Evolutionary conservation across 805 yeast genomes (phyloP).

Genomic region (Maudiozyma bulderi): DNA sequence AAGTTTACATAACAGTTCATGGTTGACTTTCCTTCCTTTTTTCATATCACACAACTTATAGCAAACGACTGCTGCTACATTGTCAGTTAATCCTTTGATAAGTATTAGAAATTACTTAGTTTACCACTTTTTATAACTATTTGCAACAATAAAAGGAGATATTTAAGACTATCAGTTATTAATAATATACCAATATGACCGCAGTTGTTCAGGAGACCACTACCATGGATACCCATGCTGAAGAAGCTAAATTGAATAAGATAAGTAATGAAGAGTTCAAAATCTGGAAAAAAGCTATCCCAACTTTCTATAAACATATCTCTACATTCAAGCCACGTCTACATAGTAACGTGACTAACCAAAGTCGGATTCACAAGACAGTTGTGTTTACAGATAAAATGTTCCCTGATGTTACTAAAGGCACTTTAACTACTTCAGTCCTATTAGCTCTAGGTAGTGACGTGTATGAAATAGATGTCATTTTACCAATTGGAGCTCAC

Average conservation of each 20-base stretch:
- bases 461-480: slow-evolving; percentile 20
- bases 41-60: no score
- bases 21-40: no score
- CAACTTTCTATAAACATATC: slow-evolving; percentile 48
- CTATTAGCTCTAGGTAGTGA: slow-evolving; percentile 22
- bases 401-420: slow-evolving; percentile 21
- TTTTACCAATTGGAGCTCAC: slow-evolving; percentile 23
- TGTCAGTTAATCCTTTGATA: no score
- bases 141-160: no score
- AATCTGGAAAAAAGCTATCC: slow-evolving; percentile 78
- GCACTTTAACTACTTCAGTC: slow-evolving; percentile 18
- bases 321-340: slow-evolving; percentile 31
- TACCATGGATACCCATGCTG: neutral
- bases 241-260: slow-evolving; percentile 28
- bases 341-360: slow-evolving; percentile 17
- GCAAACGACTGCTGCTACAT: no score
- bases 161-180: no score
- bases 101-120: no score
- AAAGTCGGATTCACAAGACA: slow-evolving; percentile 13
- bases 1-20: no score
- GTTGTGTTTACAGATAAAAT: slow-evolving; percentile 18
- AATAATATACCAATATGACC: neutral
- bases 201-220: neutral
- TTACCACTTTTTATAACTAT: no score
- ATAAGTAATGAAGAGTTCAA: slow-evolving; percentile 66